Conservation (phyloP, 2,329 filamentous ascomycete species). For the Monosporascus sp. region DNA sequence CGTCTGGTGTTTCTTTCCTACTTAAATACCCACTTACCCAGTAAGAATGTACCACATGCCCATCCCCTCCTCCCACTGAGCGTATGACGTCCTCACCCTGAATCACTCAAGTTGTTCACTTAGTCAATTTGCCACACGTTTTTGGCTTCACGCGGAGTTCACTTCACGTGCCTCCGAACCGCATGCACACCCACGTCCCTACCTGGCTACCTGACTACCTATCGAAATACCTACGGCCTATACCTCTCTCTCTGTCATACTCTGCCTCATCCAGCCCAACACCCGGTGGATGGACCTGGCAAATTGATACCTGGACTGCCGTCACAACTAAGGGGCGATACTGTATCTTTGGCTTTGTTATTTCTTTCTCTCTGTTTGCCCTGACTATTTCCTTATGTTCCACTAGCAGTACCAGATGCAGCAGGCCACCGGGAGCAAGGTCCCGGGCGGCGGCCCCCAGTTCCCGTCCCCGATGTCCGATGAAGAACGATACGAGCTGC, state of each 20-base stretch:
- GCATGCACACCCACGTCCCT: no score
- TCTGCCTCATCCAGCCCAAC: no score
- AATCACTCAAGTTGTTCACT: not conserved
- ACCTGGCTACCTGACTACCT: no score
- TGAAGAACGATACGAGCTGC: not conserved
- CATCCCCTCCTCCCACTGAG: not conserved
- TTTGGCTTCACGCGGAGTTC: no score
- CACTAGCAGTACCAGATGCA: not conserved
- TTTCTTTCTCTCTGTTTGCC: no score
- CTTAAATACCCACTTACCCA: not conserved
- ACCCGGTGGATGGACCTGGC: no score
- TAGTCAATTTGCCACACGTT: not conserved
- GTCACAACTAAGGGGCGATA: no score
- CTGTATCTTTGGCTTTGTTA: no score
- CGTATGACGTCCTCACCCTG: not conserved
- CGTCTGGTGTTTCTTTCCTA: not conserved
- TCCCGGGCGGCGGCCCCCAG: not conserved
- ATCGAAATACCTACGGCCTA: no score
- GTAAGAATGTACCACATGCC: not conserved
- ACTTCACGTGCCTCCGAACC: no score
- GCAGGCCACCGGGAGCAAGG: not conserved
- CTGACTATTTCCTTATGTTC: not conserved
- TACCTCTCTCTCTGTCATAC: no score
- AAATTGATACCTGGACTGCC: no score
- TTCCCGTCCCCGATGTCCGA: not conserved